Evolutionary conservation across 1,139 yeast species (phyloP).

Genomic region (Trichomonascaceae sp.): DNA sequence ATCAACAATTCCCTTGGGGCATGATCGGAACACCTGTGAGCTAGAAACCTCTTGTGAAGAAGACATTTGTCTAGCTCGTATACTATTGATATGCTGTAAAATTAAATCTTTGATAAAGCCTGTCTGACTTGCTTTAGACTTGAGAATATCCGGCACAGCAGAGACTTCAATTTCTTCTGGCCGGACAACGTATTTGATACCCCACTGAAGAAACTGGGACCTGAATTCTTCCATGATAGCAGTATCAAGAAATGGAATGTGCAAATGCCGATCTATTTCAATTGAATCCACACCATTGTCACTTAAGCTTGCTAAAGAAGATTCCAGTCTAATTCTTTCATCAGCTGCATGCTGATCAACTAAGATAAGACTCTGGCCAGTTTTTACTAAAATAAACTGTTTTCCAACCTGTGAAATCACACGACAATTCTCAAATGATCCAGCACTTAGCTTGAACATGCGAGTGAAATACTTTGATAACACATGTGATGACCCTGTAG

Average conservation of each 20-base stretch:
- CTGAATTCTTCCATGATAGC: slow-evolving; percentile 23
- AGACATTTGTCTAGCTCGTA: slow-evolving; percentile 7
- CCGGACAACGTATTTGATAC: slow-evolving; percentile 13
- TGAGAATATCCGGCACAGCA: slow-evolving; percentile 19
- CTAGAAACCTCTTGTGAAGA: slow-evolving; percentile 3
- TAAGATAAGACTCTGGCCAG: slow-evolving; percentile 31
- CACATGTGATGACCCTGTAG: slow-evolving; percentile 1
- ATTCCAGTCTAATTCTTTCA: slow-evolving; percentile 58
- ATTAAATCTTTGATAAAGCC: slow-evolving; percentile 14
- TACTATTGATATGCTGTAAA: slow-evolving; percentile 14
- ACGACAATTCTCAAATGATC: slow-evolving; percentile 11
- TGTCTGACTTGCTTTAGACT: slow-evolving; percentile 8
- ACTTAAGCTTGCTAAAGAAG: slow-evolving; percentile 20
- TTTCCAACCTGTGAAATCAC: slow-evolving; percentile 47
- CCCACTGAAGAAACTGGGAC: slow-evolving; percentile 19
- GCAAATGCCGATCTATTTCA: slow-evolving; percentile 16
- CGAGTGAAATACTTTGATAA: background rate
- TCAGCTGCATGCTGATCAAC: slow-evolving; percentile 80
- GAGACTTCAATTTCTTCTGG: slow-evolving; percentile 11
- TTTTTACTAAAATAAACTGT: slow-evolving; percentile 48
- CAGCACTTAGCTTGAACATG: slow-evolving; percentile 8
- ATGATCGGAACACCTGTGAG: slow-evolving; percentile 11
- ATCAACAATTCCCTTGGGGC: slow-evolving; percentile 38
- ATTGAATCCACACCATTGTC: slow-evolving; percentile 6
- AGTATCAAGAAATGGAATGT: slow-evolving; percentile 23